Evolutionary conservation across 768 basidiomycete species (phyloP).

Genomic region (Macrocybe gigantea): DNA sequence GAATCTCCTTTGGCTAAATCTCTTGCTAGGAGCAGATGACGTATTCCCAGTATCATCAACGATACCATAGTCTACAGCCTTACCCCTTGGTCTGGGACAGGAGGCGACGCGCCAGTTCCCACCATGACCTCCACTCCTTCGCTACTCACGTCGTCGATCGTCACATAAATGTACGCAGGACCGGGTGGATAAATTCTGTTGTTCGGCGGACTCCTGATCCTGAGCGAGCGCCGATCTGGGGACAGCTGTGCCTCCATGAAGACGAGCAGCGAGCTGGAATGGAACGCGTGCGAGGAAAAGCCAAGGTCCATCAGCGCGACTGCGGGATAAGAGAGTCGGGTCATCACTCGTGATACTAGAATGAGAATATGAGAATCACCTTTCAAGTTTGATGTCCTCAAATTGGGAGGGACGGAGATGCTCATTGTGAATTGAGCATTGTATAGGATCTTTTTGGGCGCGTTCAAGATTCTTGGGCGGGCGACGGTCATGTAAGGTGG

Average conservation of each 20-base stretch:
- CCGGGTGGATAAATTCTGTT: conserved; percentile 34
- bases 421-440: conserved; percentile 27
- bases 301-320: conserved; percentile 35
- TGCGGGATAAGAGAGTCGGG: conserved; percentile 7
- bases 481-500: conserved; percentile 34
- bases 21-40: no score
- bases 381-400: conserved; percentile 19
- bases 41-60: no score
- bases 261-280: conserved; percentile 26
- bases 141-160: conserved; percentile 27
- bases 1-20: no score
- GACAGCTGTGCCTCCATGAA: conserved; percentile 28
- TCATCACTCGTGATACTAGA: neutral
- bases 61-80: conserved; percentile 4
- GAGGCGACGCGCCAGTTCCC: conserved; percentile 30
- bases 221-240: conserved; percentile 22
- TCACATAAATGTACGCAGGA: conserved; percentile 25
- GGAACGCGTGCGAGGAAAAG: conserved; percentile 32
- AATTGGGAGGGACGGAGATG: conserved; percentile 22
- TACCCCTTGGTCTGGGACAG: conserved; percentile 27
- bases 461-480: conserved; percentile 26
- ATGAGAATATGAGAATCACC: conserved; percentile 13
- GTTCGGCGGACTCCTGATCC: conserved; percentile 27
- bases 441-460: conserved; percentile 31
- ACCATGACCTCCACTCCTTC: conserved; percentile 29